Base-by-base conservation (phyloP, 345 rosid genomes). In the Arabis alpina region DNA sequence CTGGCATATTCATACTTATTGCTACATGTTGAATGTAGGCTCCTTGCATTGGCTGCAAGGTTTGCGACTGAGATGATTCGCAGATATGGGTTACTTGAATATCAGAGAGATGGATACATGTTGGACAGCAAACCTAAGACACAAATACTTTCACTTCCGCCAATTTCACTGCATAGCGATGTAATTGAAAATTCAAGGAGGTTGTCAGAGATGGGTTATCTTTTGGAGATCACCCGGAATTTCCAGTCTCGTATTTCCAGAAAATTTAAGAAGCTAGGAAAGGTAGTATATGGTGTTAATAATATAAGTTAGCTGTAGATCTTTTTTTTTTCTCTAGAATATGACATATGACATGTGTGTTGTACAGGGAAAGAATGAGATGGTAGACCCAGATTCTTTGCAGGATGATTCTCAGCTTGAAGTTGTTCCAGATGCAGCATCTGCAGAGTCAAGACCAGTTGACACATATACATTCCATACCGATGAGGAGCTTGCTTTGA, bases 11-110 rank as follows among this genome's bases (percentile, higher is more conserved):
- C 45, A 24, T 60, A 56, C 52, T 57, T 57, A n/a, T 58, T 63
- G 48, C 80, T 50, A 56, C 75, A 63, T 79, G 67, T 65, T 54
- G 71, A 54, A 61, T 74, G 61, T 83, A 94, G 99, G 90, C 88
- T 94, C 77, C 95, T 94, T 60, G 82, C 80, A 47, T 68, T 89
- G 79, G 95, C 90, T 36, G 73, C 97, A 64, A 70, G 83, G 77
- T 91, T 94, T 73, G 84, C 93, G 10, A 94, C 90, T 79, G 86
- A 89, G 81, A 80, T 91, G 86, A 89, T 94, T 76, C 87, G 82
- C 54, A 82, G 78, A 44, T 88, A 81, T 82, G 96, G 95, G 57
- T 69, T 84, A 25, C 80, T 80, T 56, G 87, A 84, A 81, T 85
- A 79, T 62, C 84, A 83, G 78, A 80, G 72, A 72, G 83, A 79